These are phyloP conservation scores for Chrysosporium queenslandicum DNA, from an alignment of 2,329 filamentous ascomycete species.

Conservation along the genomic window DNA sequence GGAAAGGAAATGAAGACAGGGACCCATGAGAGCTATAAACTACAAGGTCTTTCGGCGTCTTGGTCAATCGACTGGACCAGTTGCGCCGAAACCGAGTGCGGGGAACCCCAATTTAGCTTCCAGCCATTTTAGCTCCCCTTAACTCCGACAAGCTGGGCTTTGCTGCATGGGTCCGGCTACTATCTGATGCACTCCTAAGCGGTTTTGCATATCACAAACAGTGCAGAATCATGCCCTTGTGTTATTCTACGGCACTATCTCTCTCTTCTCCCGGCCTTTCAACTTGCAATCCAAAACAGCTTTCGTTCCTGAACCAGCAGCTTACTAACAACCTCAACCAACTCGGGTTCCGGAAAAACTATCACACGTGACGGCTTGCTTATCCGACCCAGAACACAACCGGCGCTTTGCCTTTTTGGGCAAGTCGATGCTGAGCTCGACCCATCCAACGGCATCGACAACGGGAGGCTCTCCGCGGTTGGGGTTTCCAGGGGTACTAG, in stretches of 20 bases:
- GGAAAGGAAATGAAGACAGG: neutral
- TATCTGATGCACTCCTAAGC: too few relatives aligned
- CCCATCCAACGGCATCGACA: neutral
- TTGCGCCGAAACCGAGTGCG: conserved; percentile 10
- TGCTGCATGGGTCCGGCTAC: neutral
- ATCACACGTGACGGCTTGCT: neutral
- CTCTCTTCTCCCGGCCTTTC: too few relatives aligned
- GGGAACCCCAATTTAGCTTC: neutral
- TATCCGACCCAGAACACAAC: neutral
- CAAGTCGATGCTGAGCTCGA: neutral
- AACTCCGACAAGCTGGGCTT: neutral
- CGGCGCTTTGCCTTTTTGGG: neutral
- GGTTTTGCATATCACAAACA: too few relatives aligned
- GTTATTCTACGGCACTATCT: too few relatives aligned
- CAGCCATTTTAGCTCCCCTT: neutral
- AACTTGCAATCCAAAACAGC: too few relatives aligned
- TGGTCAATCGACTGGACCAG: neutral
- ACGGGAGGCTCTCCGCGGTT: too few relatives aligned
- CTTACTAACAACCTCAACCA: too few relatives aligned
- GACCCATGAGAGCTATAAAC: neutral
- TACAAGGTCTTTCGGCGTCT: conserved; percentile 1
- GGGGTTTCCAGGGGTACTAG: too few relatives aligned
- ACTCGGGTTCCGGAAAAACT: neutral
- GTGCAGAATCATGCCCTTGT: too few relatives aligned
- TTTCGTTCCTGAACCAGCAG: neutral